Evolutionary conservation across 129 eudicot species (phyloP), one percentile per base, ranked within the genome.

Genomic region (Flaveria trinervia): DNA sequence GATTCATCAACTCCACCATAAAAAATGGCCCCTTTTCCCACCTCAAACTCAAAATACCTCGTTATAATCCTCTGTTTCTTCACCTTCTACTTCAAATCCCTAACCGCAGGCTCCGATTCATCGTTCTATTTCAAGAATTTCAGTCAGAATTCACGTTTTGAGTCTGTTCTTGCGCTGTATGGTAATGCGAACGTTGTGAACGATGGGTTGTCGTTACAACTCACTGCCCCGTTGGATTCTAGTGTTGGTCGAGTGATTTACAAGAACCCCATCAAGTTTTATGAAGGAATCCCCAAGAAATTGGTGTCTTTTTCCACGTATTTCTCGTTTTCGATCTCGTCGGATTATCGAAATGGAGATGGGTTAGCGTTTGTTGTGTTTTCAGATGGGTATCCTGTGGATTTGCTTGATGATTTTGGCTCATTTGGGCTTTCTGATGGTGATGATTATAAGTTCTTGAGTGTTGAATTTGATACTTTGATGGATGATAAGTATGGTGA

Each of bases 361-460:
- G 87, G 84, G 43, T 82, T 93, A 22, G 85, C 87, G 30, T 90
- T 94, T 80, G 70, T 84, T 71, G 75, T 91, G 89, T 85, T 91
- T 26, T 89, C 96, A 9, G 43, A 25, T 80, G 87, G 83, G 30
- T 84, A 59, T 81, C 83, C 86, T 64, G 25, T 84, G 49, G 60
- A 79, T 76, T 57, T 46, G 68, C 86, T 85, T 84, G 83, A 85
- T 79, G 82, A 75, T 70, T 74, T 76, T 54, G 81, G 80, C 25
- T 83, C 89, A 55, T 85, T 76, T 83, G 93, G 91, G 82, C 17
- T 83, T 8, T 71, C 84, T 61, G 87, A 78, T 57, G 64, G 18
- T 68, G 84, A 43, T 11, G 79, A 83, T 43, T 11, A 76, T 36
- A 80, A 68, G 79, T 43, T 66, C 15, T 74, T 94, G 55, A 88